A percentile compares a stretch with the other conserved stretches of the same genome.
Conservation (phyloP, 2,329 filamentous ascomycete genomes). For the Aspergillus novofumigatus region DNA sequence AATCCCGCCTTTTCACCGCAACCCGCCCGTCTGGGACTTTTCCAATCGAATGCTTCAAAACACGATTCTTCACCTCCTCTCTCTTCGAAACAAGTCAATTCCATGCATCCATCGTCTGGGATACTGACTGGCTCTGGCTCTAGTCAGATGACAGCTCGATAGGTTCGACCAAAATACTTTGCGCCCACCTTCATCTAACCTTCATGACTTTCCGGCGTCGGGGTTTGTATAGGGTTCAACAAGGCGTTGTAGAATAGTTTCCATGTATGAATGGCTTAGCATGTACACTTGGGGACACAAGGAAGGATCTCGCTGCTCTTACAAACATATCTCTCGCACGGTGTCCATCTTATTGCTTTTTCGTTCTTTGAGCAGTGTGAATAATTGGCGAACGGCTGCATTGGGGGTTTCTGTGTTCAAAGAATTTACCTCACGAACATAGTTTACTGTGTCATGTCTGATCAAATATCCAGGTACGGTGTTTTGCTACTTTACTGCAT, state of each 20-base stretch:
- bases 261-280: constrained; percentile 19
- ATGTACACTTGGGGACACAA: constrained; percentile 17
- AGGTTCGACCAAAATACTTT: constrained; percentile 3
- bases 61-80: constrained; percentile 29
- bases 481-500: not conserved
- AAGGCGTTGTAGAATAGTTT: constrained; percentile 15
- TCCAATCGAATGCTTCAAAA: constrained; percentile 26
- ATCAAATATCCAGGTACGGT: not conserved
- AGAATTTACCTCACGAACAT: constrained; percentile 2
- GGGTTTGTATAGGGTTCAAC: constrained; percentile 12
- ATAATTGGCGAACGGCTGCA: constrained; percentile 10
- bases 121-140: constrained; percentile 26
- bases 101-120: constrained; percentile 29
- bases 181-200: not conserved
- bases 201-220: not conserved
- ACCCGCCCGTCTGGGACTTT: constrained; percentile 31
- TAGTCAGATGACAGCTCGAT: constrained; percentile 33
- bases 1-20: constrained; percentile 32
- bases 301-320: constrained; percentile 8
- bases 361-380: constrained; percentile 13
- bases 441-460: not conserved
- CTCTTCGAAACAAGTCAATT: constrained; percentile 27
- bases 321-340: not conserved
- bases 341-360: constrained; percentile 3
- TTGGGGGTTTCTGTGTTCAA: constrained; percentile 1